phyloP scores from a whole-genome alignment of 2,329 filamentous ascomycete species.

The Fusarium napiforme region DNA sequence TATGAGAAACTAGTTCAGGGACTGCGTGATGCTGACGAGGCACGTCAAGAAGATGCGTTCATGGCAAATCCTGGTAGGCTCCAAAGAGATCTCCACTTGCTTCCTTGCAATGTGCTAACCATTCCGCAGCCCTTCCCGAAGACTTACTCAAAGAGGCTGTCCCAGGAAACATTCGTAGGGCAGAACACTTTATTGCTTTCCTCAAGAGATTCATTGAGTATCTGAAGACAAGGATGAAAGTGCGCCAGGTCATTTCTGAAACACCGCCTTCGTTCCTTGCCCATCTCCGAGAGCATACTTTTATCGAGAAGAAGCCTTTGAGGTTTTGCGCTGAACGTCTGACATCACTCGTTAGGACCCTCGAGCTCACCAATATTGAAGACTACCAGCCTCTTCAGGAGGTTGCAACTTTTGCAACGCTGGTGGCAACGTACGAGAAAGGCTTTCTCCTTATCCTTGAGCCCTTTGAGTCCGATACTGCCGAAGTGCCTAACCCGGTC shows the following conservation, averaged over 20 bases:
- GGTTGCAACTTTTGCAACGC: conserved; percentile 95
- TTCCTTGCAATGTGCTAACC: not conserved
- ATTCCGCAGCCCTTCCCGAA: conserved; percentile 76
- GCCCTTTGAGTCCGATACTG: conserved; percentile 94
- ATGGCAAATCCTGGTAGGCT: conserved; percentile 84
- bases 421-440: conserved; percentile 96
- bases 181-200: conserved; percentile 96
- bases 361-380: conserved; percentile 97
- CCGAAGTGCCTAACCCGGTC: conserved; percentile 95
- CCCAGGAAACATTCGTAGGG: conserved; percentile 93
- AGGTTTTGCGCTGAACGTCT: conserved; percentile 94
- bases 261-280: conserved; percentile 93
- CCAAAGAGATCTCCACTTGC: not conserved
- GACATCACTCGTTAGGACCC: conserved; percentile 91
- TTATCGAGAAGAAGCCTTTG: conserved; percentile 95
- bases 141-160: conserved; percentile 96
- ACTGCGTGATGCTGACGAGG: conserved; percentile 86
- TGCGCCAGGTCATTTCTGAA: conserved; percentile 95
- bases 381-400: conserved; percentile 97
- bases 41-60: conserved; percentile 91
- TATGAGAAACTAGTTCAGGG: conserved; percentile 96
- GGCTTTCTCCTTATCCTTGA: conserved; percentile 97
- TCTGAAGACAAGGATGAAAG: conserved; percentile 97
- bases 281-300: conserved; percentile 94
- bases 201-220: conserved; percentile 98